Percentiles rank a stretch among this genome's conserved stretches.
Evolutionary conservation across 202 grass and related monocot species (phyloP).

Genomic region (Tripidium arundinaceum): DNA sequence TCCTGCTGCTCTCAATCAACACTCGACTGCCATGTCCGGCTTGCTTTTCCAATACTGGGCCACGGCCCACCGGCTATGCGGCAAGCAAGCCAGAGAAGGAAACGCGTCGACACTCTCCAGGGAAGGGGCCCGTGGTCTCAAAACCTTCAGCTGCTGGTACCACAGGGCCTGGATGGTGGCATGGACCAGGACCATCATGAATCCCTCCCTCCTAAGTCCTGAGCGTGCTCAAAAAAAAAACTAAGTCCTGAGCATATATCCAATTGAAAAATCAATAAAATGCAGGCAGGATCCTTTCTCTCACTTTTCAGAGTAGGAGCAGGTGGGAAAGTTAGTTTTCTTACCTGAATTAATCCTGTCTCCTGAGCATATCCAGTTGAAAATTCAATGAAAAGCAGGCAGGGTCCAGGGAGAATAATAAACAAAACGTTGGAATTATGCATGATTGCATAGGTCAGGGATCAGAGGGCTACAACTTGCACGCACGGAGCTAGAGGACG

Average conservation of each 20-base stretch:
- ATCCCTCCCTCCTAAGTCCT: too few species aligned
- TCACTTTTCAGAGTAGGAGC: not conserved
- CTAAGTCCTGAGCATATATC: too few species aligned
- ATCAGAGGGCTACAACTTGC: not conserved
- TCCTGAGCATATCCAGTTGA: not conserved
- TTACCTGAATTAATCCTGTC: not conserved
- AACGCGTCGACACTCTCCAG: too few species aligned
- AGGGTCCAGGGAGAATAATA: not conserved
- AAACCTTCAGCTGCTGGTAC: not conserved
- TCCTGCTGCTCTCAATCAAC: too few species aligned
- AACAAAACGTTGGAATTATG: not conserved
- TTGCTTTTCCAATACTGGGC: not conserved
- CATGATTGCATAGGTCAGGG: not conserved
- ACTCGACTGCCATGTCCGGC: not conserved
- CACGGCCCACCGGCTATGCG: not conserved
- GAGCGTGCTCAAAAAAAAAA: too few species aligned
- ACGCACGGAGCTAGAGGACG: conserved; percentile 3
- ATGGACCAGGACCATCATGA: not conserved
- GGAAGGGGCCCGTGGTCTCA: too few species aligned
- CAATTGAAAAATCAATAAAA: too few species aligned
- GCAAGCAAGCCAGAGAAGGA: too few species aligned
- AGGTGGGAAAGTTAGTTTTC: not conserved
- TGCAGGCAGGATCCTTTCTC: too few species aligned
- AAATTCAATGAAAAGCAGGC: not conserved
- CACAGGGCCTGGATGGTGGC: too few species aligned